Evolutionary conservation across 2,329 filamentous ascomycete genomes (phyloP).

Genomic region (Cladosporium sp.): DNA sequence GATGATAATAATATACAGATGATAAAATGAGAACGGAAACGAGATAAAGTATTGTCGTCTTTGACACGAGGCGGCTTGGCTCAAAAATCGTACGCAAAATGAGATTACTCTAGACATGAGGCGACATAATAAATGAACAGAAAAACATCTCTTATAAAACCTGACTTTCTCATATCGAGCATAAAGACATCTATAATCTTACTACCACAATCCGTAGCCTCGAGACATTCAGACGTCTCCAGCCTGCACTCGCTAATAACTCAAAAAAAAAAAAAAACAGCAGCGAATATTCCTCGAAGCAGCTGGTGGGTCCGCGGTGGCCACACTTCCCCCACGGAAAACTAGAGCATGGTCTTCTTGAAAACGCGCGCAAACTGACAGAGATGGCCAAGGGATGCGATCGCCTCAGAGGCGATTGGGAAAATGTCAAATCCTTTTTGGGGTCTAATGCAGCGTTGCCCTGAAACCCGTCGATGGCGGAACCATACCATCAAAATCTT

Average conservation of each 20-base stretch:
- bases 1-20: too few species aligned
- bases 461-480: neutral
- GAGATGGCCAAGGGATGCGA: too few species aligned
- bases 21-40: too few species aligned
- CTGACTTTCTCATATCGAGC: constrained; percentile 2
- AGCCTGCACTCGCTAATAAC: constrained; percentile 4
- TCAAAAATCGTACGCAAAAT: too few species aligned
- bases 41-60: too few species aligned
- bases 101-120: too few species aligned
- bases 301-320: neutral
- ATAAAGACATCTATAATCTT: constrained; percentile 10
- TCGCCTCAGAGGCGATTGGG: too few species aligned
- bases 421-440: constrained; percentile 3
- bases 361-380: too few species aligned
- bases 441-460: neutral
- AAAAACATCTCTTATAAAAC: neutral
- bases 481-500: neutral
- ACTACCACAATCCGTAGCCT: neutral
- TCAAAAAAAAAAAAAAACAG: neutral
- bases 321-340: neutral
- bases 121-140: too few species aligned
- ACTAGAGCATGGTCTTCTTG: neutral
- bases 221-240: neutral
- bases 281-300: neutral
- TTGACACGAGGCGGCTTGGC: too few species aligned